Conservation (phyloP, 208 protist genomes). For the Leishmania gerbilli region DNA sequence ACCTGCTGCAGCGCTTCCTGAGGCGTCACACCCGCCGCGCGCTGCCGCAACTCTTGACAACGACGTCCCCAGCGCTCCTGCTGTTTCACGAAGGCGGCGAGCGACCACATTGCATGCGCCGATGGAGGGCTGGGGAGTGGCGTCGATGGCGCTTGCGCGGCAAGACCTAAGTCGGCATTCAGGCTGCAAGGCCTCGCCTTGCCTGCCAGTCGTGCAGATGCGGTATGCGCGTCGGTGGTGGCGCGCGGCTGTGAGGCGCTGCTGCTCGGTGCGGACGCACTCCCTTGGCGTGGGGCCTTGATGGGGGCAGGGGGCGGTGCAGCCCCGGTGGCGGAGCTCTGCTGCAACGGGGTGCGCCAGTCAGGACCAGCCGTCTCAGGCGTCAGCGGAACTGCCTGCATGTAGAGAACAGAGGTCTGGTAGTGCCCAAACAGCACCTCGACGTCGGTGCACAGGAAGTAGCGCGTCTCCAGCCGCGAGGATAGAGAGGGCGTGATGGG, state of each 20-base stretch:
- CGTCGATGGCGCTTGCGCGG: constrained; percentile 1
- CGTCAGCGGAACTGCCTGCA: constrained; percentile 16
- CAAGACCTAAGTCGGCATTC: constrained; percentile 10
- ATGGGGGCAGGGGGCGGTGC: constrained; percentile 15
- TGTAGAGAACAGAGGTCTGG: constrained; percentile 10
- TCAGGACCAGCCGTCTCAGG: constrained; percentile 1
- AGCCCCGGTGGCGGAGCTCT: constrained; percentile 6
- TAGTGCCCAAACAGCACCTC: constrained; percentile 38
- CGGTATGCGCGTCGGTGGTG: background rate
- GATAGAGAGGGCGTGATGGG: constrained; percentile 30
- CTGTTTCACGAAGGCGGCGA: constrained; percentile 14
- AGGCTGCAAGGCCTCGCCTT: constrained; percentile 15
- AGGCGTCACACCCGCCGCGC: background rate
- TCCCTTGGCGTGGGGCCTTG: constrained; percentile 15
- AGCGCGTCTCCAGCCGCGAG: constrained; percentile 23
- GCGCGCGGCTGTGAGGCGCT: background rate
- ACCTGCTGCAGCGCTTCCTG: constrained; percentile 17
- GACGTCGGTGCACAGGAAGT: constrained; percentile 34
- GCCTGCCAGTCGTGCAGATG: background rate
- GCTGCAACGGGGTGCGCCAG: constrained; percentile 23
- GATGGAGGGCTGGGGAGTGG: background rate
- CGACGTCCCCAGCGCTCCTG: constrained; percentile 20
- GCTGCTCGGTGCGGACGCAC: background rate
- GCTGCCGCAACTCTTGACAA: constrained; percentile 11
- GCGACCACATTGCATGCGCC: constrained; percentile 15